phyloP scores from a whole-genome alignment of 2,329 filamentous ascomycete genomes.

The Penicillium sp. region DNA sequence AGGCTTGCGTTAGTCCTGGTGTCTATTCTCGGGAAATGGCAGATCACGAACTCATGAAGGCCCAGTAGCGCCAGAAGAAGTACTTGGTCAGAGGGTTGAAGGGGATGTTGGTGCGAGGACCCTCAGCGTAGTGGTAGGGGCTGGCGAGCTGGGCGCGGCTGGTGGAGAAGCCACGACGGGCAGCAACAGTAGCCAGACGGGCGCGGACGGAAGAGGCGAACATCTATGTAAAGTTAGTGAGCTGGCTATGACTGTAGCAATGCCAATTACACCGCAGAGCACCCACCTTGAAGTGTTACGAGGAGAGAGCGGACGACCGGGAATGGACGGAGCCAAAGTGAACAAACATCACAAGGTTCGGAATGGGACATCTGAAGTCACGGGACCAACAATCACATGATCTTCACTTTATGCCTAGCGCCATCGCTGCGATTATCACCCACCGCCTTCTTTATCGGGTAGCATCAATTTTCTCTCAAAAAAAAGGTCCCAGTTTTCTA shows the following conservation, averaged over 20 bases:
- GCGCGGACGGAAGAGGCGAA: slow-evolving; percentile 65
- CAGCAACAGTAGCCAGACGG: slow-evolving; percentile 60
- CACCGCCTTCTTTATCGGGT: slow-evolving; percentile 26
- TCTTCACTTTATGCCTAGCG: neutral
- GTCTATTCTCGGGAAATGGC: slow-evolving; percentile 1
- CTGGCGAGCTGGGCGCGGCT: slow-evolving; percentile 79
- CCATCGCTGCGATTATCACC: slow-evolving; percentile 2
- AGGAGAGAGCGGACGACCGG: slow-evolving; percentile 23
- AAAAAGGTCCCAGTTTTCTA: slow-evolving; percentile 19
- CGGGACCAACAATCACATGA: slow-evolving; percentile 6
- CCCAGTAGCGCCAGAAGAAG: slow-evolving; percentile 80
- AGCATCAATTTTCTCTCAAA: slow-evolving; percentile 33
- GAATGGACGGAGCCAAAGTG: slow-evolving; percentile 19
- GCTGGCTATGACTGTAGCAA: slow-evolving; percentile 28
- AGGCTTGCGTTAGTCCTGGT: slow-evolving; percentile 35
- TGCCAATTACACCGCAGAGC: slow-evolving; percentile 27
- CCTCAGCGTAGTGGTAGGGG: slow-evolving; percentile 98
- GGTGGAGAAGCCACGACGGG: slow-evolving; percentile 90
- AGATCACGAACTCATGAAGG: slow-evolving; percentile 60
- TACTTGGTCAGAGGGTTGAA: slow-evolving; percentile 91
- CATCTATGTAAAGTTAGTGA: slow-evolving; percentile 58
- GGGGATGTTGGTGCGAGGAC: slow-evolving; percentile 87
- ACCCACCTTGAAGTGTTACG: slow-evolving; percentile 32
- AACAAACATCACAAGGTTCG: slow-evolving; percentile 25
- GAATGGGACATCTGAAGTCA: slow-evolving; percentile 20